Conservation (phyloP, 306 rosid species). For the Malus orientalis region DNA sequence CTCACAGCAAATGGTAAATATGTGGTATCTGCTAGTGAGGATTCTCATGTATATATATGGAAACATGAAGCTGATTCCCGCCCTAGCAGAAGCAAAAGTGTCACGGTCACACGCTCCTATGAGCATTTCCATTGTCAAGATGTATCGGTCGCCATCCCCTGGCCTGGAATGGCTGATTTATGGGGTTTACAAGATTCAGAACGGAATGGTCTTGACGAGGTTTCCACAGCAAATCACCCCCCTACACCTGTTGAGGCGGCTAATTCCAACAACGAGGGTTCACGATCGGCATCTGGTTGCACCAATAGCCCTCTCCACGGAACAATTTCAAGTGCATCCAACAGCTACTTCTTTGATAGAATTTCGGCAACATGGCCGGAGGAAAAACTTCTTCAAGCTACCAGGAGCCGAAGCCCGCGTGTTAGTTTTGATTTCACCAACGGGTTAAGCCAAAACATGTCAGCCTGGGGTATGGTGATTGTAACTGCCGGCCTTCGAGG, state of each 20-base stretch:
- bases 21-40: conserved; percentile 91
- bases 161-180: conserved; percentile 79
- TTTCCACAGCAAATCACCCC: conserved; percentile 71
- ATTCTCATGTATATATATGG: conserved; percentile 89
- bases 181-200: conserved; percentile 58
- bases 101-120: conserved; percentile 54
- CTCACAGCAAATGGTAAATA: conserved; percentile 74
- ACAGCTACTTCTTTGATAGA: conserved; percentile 81
- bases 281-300: conserved; percentile 44
- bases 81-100: conserved; percentile 75
- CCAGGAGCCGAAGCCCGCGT: conserved; percentile 72
- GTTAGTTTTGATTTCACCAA: conserved; percentile 53
- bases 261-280: conserved; percentile 35
- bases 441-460: conserved; percentile 46
- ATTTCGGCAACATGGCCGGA: conserved; percentile 95
- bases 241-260: conserved; percentile 88
- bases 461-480: conserved; percentile 97
- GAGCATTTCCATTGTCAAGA: conserved; percentile 95
- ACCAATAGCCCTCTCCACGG: conserved; percentile 64
- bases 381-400: conserved; percentile 59
- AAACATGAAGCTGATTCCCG: conserved; percentile 89
- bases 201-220: conserved; percentile 53
- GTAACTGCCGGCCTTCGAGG: conserved; percentile 93
- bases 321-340: conserved; percentile 75
- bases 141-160: conserved; percentile 81